Conservation (phyloP, 495 filamentous ascomycete species). For the Talaromyces wortmannii region DNA sequence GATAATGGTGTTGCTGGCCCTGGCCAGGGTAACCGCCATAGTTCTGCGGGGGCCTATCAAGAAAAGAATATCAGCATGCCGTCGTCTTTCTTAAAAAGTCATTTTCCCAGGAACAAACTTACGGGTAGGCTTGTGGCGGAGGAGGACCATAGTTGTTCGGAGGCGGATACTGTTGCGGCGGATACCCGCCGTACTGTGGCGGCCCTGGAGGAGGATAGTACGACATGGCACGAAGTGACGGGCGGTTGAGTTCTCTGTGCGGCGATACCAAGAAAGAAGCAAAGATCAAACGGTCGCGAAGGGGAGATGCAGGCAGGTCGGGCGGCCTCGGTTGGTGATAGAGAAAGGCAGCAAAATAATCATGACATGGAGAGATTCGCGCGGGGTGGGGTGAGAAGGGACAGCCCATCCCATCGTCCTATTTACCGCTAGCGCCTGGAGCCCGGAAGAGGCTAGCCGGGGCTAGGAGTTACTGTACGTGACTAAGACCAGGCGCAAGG, state of each 20-base stretch:
- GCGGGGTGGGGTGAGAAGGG: not conserved
- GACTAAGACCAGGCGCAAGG: too few species aligned
- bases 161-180: slow-evolving; percentile 38
- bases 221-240: slow-evolving; percentile 28
- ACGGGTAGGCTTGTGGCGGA: slow-evolving; percentile 21
- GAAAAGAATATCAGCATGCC: not conserved
- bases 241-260: not conserved
- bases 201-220: slow-evolving; percentile 42
- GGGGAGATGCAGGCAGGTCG: not conserved
- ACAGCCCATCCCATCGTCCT: too few species aligned
- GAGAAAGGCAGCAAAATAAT: not conserved
- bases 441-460: too few species aligned
- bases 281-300: not conserved
- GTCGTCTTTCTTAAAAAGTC: too few species aligned
- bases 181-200: slow-evolving; percentile 36
- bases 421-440: too few species aligned
- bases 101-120: slow-evolving; percentile 8
- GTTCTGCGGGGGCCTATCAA: slow-evolving; percentile 22
- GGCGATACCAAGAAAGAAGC: not conserved
- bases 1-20: slow-evolving; percentile 34
- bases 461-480: too few species aligned
- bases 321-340: not conserved
- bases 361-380: not conserved
- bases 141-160: slow-evolving; percentile 27
- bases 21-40: slow-evolving; percentile 44